Base-by-base conservation (phyloP, 164 flowering plant species). In the Euptelea pleiosperma region DNA sequence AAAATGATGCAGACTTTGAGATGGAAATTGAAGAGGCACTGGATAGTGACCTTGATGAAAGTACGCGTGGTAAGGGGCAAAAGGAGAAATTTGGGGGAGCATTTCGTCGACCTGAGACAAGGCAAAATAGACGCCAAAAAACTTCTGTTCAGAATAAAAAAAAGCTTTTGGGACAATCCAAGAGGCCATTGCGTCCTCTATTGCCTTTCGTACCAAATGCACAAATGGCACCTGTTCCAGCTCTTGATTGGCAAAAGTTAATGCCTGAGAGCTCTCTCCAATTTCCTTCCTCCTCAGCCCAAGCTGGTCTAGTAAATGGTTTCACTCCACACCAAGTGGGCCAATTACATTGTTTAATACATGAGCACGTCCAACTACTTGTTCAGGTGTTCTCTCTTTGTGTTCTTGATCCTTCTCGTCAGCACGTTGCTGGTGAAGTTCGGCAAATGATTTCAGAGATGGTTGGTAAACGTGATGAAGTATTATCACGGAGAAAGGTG, bases 1-100 rank as follows among this genome's bases (percentile, higher is more conserved):
- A 91, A 40, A 92, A 83, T 70, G 99, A 93, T 79, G 96, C 95
- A 2, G 99, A 93, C 67, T 93, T 93, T 75, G 97, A 90, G 79
- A 69, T 90, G 40, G 99, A 90, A 69, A 81, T 93, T 58, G 97
- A 90, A 65, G 96, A 90, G 71, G 87, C 89, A 42, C 79, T 93
- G 48, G 97, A 88, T 71, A 90, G 97, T 71, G 97, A 87, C 19
- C 55, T 47, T 58, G 99, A 88, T 71, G 91, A 83, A 60, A 68
- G 28, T 49, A 35, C 19, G 19, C 40, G 24, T 43, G 67, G 33
- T 4, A 55, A 60, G 54, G 52, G 48, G 48, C 50, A 48, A 43
- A 57, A 73, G 15, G 61, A 47, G 28, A 66, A 67, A 21, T 21
- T 63, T 51, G 77, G 62, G n/a, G 54, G 63, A 55, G 53, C 55